Conservation (phyloP, 371 early-diverging fungal genomes). For the Mortierella polycephala region DNA sequence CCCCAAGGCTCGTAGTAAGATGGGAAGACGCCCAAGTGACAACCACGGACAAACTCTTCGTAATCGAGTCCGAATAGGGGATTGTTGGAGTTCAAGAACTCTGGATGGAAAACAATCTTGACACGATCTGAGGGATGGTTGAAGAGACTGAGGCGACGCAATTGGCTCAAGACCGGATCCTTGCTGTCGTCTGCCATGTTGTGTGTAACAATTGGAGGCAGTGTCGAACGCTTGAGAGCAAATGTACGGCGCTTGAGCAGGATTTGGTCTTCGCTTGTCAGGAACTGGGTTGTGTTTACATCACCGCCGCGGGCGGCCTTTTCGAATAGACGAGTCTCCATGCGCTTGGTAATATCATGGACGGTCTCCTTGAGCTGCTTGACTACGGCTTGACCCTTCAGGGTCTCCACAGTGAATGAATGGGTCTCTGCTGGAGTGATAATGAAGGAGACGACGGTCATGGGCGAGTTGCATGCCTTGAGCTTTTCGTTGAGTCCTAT, state of each 20-base stretch:
- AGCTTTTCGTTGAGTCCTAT: constrained; percentile 87
- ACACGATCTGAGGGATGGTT: constrained; percentile 92
- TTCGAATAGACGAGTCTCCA: constrained; percentile 93
- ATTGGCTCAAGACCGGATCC: constrained; percentile 87
- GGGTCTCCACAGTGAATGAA: constrained; percentile 93
- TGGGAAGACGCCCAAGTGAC: constrained; percentile 96
- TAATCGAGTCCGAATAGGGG: constrained; percentile 95
- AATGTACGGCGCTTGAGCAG: constrained; percentile 92
- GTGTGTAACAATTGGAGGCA: constrained; percentile 97
- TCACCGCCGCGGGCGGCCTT: constrained; percentile 76
- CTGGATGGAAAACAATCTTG: constrained; percentile 97
- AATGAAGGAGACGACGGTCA: constrained; percentile 95
- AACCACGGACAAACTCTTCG: constrained; percentile 97
- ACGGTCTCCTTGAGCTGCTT: constrained; percentile 95
- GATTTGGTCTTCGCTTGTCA: constrained; percentile 88
- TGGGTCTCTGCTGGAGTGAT: constrained; percentile 93
- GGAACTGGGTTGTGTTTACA: constrained; percentile 63
- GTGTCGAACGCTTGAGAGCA: constrained; percentile 85
- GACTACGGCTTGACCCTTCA: constrained; percentile 97
- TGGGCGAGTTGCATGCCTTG: constrained; percentile 82
- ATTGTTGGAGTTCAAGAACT: constrained; percentile 94
- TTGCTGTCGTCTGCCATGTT: constrained; percentile 90
- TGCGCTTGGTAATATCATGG: constrained; percentile 80
- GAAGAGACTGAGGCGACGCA: constrained; percentile 87
- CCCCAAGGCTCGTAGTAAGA: constrained; percentile 98